Conservation (phyloP, 2,329 filamentous ascomycete genomes). For the Hymenoscyphus infarciens region DNA sequence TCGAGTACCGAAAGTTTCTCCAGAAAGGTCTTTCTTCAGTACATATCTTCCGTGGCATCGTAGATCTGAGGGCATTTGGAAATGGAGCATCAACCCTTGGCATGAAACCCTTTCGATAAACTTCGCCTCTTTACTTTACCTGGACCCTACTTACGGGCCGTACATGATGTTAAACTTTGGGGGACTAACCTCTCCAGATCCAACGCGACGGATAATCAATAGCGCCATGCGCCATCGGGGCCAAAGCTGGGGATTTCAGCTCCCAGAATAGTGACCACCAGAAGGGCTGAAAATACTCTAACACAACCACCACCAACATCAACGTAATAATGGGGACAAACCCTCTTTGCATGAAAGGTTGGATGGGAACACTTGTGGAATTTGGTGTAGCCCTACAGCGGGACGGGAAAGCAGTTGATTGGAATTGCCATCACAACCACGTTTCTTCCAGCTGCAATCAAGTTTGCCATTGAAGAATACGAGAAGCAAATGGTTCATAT, state of each 20-base stretch:
- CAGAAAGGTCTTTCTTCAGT: neutral
- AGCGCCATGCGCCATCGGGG: constrained; percentile 9
- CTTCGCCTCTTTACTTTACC: constrained; percentile 1
- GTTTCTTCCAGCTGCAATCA: neutral
- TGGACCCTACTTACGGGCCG: neutral
- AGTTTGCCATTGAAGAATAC: neutral
- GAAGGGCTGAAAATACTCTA: neutral
- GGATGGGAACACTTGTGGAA: neutral
- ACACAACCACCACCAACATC: neutral
- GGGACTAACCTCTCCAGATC: neutral
- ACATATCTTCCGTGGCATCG: neutral
- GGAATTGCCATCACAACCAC: neutral
- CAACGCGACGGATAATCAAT: constrained; percentile 11
- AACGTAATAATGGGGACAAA: neutral
- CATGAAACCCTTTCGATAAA: neutral
- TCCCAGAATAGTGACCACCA: neutral
- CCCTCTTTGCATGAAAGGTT: neutral
- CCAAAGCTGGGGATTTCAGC: constrained; percentile 12
- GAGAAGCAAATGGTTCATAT: neutral
- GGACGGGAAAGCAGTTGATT: neutral
- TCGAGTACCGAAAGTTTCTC: neutral
- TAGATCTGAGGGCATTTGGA: neutral
- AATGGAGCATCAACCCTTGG: neutral
- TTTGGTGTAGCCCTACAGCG: neutral
- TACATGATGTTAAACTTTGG: neutral